These are phyloP conservation scores for Elongisporangium prolatum DNA, from an alignment of 352 stramenopile genomes.

Conservation along the genomic window DNA sequence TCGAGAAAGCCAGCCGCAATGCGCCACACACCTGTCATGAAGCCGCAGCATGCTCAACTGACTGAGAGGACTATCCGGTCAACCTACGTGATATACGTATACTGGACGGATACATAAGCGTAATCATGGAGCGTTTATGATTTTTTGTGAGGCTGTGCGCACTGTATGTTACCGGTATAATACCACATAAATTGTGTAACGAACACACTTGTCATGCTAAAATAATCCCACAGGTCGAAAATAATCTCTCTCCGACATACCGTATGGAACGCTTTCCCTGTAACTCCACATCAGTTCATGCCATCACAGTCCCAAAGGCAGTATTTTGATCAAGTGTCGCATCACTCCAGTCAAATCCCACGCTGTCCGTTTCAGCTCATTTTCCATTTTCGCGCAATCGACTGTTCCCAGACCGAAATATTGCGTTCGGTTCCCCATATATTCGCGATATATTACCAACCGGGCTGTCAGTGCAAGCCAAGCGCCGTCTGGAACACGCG, in stretches of 20 bases:
- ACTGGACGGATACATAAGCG: not conserved
- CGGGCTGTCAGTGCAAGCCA: not conserved
- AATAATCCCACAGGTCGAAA: not conserved
- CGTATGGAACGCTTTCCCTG: no score
- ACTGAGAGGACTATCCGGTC: not conserved
- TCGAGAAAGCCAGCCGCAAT: not conserved
- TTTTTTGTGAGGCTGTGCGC: no score
- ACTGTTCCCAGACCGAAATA: not conserved
- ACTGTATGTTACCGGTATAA: not conserved
- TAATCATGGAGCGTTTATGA: not conserved
- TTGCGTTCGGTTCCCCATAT: not conserved
- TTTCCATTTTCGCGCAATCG: not conserved
- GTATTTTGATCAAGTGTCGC: not conserved
- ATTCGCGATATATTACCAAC: not conserved
- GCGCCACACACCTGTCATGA: constrained; percentile 50
- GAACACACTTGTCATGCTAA: not conserved
- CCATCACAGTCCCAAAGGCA: no score
- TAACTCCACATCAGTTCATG: no score
- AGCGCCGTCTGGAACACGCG: not conserved
- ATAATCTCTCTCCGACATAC: no score
- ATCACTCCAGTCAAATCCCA: not conserved
- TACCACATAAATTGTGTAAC: not conserved
- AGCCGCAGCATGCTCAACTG: constrained; percentile 49
- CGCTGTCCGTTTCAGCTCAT: not conserved
- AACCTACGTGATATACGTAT: not conserved